These are phyloP conservation scores for Collybiopsis luxurians DNA, from an alignment of 768 basidiomycete genomes.

Conservation along the genomic window DNA sequence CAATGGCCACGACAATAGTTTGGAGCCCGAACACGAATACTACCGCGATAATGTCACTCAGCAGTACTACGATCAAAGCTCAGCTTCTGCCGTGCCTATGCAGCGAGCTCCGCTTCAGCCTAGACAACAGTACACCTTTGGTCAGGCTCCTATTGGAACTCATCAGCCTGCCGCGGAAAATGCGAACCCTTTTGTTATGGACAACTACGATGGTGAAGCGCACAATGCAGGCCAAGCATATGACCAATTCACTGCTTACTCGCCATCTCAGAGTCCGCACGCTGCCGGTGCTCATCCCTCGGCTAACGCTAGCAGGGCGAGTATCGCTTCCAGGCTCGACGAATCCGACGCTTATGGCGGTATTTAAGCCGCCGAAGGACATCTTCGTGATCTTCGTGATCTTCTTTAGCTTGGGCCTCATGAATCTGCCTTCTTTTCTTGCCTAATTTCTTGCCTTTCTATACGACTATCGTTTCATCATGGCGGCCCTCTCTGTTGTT, in stretches of 20 bases:
- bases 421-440: too few relatives aligned
- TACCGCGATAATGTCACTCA: background rate
- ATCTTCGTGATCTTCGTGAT: too few relatives aligned
- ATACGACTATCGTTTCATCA: too few relatives aligned
- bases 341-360: slow-evolving; percentile 6
- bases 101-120: slow-evolving; percentile 6
- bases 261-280: background rate
- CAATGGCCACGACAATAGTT: background rate
- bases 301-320: background rate
- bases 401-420: too few relatives aligned
- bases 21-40: background rate
- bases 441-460: too few relatives aligned
- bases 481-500: too few relatives aligned
- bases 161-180: background rate
- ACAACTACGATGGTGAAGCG: background rate
- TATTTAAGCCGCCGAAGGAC: background rate
- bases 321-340: slow-evolving; percentile 1
- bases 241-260: background rate
- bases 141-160: background rate
- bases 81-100: background rate
- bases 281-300: background rate
- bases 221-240: background rate
- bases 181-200: background rate
- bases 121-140: slow-evolving; percentile 8
- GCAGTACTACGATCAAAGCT: slow-evolving; percentile 3